Evolutionary conservation across 805 yeast genomes (phyloP), one percentile per base, ranked within the genome.

Genomic region (Starmerella ratchasimensis): DNA sequence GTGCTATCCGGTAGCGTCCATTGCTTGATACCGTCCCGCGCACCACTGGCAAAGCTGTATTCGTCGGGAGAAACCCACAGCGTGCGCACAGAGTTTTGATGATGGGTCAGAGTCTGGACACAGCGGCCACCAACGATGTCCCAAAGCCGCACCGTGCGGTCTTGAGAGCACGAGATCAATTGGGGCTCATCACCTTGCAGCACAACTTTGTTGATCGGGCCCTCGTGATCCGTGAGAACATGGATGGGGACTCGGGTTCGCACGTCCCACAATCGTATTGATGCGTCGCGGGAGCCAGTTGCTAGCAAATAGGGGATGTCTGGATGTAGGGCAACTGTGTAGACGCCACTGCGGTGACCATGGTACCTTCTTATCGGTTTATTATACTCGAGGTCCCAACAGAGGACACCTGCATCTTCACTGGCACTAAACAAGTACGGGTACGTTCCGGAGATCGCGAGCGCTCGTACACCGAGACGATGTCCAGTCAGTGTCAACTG

Each of bases 311-410:
- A 39, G 49, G 86, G 93, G 19, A 86, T 59, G 3, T 83, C 81
- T 0, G 97, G 97, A 55, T 88, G 97, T 13, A 84, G 55, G 41
- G 76, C 88, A 30, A 86, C 65, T 0, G 93, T 67, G 52, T 82
- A 83, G 2, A 90, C 81, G 3, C 94, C 93, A 22, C 93, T 81
- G 19, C 82, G 64, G 60, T 90, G 98, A 3, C 98, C 99, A 59
- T 86, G 93, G 57, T 82, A 90, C 50, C 84, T 83, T 39, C 96
- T 64, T 3, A 84, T 71, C 2, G 81, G 73, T 48, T 72, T 72
- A 50, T 86, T 82, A 51, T 74, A 71, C 56, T 88, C 97, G 48
- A 90, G 65, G 62, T 90, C 99, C 96, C 97, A 90, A 58, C 97
- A 86, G 54, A 82, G 74, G 8, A 84, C 82, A 19, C 84, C 68